Percentiles rank a stretch among this genome's conserved stretches.
phyloP scores from a whole-genome alignment of 225 moss, liverwort and hornwort species.

The Antitrichia curtipendula region DNA sequence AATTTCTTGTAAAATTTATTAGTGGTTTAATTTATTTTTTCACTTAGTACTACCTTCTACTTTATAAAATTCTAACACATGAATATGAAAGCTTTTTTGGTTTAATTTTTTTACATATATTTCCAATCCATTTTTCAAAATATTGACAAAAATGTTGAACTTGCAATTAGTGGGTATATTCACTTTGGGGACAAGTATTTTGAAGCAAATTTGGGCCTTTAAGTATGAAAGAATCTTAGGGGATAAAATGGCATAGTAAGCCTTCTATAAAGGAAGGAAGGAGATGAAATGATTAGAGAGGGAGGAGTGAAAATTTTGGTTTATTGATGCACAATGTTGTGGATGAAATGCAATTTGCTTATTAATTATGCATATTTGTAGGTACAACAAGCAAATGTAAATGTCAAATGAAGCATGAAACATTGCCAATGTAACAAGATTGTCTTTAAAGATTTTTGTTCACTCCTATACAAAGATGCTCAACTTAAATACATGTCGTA shows the following conservation, averaged over 20 bases:
- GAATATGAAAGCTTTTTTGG: neutral
- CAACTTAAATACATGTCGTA: too few species aligned
- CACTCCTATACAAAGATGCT: neutral
- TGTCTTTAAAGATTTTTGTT: neutral
- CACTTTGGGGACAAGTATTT: neutral
- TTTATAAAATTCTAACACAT: neutral
- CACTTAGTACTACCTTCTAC: neutral
- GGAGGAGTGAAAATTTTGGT: neutral
- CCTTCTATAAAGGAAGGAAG: neutral
- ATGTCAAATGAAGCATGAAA: neutral
- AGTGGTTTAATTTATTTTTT: neutral
- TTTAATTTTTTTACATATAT: neutral
- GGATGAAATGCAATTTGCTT: neutral
- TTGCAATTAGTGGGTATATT: neutral
- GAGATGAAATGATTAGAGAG: neutral
- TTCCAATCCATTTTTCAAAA: neutral
- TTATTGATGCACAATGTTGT: neutral
- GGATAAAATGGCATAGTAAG: neutral
- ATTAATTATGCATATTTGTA: neutral
- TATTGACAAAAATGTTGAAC: neutral
- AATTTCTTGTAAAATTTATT: neutral
- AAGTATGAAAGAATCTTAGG: neutral
- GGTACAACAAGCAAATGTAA: neutral
- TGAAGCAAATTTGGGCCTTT: fast-evolving
- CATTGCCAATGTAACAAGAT: neutral